Base-by-base conservation (phyloP, 306 rosid genomes). In the Pyrus communis region DNA sequence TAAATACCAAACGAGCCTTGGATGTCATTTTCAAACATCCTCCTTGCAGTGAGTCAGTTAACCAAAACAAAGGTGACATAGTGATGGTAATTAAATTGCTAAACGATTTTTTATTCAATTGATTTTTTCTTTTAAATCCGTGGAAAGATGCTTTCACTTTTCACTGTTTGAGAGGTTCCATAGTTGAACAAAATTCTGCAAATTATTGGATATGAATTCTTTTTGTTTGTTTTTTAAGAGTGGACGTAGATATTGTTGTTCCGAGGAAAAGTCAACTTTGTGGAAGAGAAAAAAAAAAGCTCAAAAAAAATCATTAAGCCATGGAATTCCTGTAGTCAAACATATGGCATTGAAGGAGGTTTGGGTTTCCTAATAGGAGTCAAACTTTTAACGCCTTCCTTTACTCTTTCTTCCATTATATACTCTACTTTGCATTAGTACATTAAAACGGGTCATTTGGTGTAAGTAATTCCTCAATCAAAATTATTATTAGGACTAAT, bases 311-410 rank as follows among this genome's bases (percentile, higher is more conserved):
- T 45, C 60, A 61, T 61, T 61, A 43, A 18, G 14, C 68, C 78
- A 28, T 74, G 45, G 30, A 61, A 74, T 62, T 62, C 60, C 25
- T 30, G 5, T 43, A 76, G 84, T 81, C 80, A 86, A 87, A 66
- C 31, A 71, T 64, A 67, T 66, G 82, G 70, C 65, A 83, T 79
- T 74, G 58, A 38, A 40, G 63, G 71, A 80, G 78, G 76, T 58
- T 79, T 45, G 78, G 79, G 90, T 85, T 86, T 89, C 88, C 83
- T 58, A 76, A 71, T 43, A 72, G 79, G 23, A 43, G 85, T 91
- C 89, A 83, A 66, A 78, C 64, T 81, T 77, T 83, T 80, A 86
- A 89, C 84, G 87, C 84, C 80, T 83, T 77, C 78, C 75, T 62
- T 84, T 73, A 84, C 61, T 79, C 69, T 67, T 79, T 59, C 77